These are phyloP conservation scores for Teunomyces stri DNA, from an alignment of 805 yeast genomes.

Conservation along the genomic window DNA sequence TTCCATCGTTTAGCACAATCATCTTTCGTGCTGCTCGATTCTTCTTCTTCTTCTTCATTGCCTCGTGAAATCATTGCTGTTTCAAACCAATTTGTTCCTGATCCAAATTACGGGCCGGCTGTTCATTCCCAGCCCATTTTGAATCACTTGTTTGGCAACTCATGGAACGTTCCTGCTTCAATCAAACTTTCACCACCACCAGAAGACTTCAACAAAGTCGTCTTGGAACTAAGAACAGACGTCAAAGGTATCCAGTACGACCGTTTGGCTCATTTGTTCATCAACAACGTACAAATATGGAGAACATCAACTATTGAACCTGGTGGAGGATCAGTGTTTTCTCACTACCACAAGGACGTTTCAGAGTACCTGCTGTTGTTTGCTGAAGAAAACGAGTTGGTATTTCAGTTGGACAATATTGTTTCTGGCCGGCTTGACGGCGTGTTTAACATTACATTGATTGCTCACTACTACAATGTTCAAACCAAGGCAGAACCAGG, in stretches of 20 bases:
- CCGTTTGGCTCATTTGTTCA: conserved; percentile 59
- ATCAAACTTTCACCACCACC: conserved; percentile 43
- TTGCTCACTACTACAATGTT: conserved; percentile 48
- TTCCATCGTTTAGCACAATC: not conserved
- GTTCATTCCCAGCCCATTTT: conserved; percentile 43
- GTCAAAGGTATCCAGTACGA: conserved; percentile 64
- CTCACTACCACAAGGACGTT: conserved; percentile 60
- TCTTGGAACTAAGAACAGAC: conserved; percentile 50
- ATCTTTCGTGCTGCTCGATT: no score
- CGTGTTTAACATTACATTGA: conserved; percentile 51
- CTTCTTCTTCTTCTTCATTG: not conserved
- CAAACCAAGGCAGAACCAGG: not conserved
- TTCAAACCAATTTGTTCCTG: conserved; percentile 14
- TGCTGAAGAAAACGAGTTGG: conserved; percentile 32
- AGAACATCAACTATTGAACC: conserved; percentile 80
- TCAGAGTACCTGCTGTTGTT: conserved; percentile 55
- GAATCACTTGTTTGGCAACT: conserved; percentile 51
- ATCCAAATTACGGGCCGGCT: conserved; percentile 22
- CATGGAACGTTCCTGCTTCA: conserved; percentile 58
- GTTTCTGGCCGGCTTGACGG: conserved; percentile 58
- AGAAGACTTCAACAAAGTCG: conserved; percentile 48
- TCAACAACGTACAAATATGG: conserved; percentile 71
- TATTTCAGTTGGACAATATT: conserved; percentile 66
- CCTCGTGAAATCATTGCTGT: conserved; percentile 16
- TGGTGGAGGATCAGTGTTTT: conserved; percentile 38